Evolutionary conservation across 148 eudicot species (phyloP), one percentile per base, ranked within the genome.

Genomic region (Rhododendron griersonianum): DNA sequence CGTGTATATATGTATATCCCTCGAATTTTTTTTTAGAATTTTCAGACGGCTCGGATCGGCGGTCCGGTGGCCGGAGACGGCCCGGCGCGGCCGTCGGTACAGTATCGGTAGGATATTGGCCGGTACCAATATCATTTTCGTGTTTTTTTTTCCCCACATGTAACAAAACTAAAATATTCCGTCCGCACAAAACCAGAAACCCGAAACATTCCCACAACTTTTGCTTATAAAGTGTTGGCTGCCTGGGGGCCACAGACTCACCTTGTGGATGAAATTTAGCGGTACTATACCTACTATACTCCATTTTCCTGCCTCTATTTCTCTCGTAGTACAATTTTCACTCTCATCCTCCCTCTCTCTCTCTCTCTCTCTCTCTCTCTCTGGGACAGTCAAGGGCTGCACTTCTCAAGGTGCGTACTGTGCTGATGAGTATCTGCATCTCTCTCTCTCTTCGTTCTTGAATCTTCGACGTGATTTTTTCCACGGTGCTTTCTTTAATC

Each of bases 181-280:
- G 37, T 15, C 45, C 78, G 45, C 78, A 37, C 78, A 15, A 7
- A 74, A 74, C 5, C 78, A 33, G 44, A 35, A 35, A 33, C 78
- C 78, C 19, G 23, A 33, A 74, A 74, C 78, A 74, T 35, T 74
- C 44, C 45, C 25, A 6, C 50, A 41, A 15, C 13, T 23, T 47
- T 48, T 25, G 55, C 21, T 37, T n/a, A n/a, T 37, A 50, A 65
- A n/a, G 71, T 67, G 92, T 89, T 91, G 92, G 92, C 91, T 50
- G 69, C 25, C 76, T 81, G 77, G 88, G 91, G 89, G 89, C 91
- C 92, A 89, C 89, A 83, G 15, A 57, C 79, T 81, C 23, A 44
- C 59, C 76, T 89, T 87, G 92, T 91, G 94, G 94, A 74, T 41
- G 55, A 19, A 80, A 81, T 83, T 86, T 85, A 53, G 21, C 1